A percentile compares a stretch with the other conserved stretches of the same genome.
phyloP scores from a whole-genome alignment of 225 moss, liverwort and hornwort species.

The Straminergon stramineum region DNA sequence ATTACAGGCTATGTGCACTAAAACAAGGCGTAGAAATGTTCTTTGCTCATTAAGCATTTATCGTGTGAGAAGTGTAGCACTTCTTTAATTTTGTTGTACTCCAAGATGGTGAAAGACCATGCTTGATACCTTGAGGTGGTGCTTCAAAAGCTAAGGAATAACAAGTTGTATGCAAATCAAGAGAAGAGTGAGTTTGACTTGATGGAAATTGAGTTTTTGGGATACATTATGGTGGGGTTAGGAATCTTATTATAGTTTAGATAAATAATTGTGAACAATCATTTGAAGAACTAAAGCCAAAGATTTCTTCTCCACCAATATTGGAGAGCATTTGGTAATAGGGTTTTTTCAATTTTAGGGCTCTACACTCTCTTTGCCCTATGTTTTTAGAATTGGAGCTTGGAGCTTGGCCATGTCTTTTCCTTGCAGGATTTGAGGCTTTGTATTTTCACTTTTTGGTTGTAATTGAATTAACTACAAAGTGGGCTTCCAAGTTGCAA shows the following conservation, averaged over 20 bases:
- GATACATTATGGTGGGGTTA: no score
- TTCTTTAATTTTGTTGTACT: not conserved
- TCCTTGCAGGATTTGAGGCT: not conserved
- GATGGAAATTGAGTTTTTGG: no score
- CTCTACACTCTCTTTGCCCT: fast-evolving
- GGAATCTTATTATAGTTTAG: no score
- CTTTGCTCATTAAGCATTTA: no score
- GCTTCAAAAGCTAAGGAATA: not conserved
- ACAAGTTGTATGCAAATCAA: not conserved
- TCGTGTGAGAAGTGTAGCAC: no score
- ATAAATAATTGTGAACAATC: no score
- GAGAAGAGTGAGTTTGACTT: not conserved
- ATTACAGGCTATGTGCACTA: no score
- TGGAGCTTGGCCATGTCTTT: not conserved
- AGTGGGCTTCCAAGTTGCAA: no score
- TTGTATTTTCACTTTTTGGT: not conserved
- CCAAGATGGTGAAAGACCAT: not conserved
- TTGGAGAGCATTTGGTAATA: not conserved
- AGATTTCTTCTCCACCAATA: no score
- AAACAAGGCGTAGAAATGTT: no score
- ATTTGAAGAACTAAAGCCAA: no score
- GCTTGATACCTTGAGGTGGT: not conserved
- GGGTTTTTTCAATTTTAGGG: not conserved
- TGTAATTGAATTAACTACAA: no score
- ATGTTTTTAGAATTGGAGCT: not conserved